Conservation (phyloP, 1,284 basidiomycete species). For the Ustilago tritici region DNA sequence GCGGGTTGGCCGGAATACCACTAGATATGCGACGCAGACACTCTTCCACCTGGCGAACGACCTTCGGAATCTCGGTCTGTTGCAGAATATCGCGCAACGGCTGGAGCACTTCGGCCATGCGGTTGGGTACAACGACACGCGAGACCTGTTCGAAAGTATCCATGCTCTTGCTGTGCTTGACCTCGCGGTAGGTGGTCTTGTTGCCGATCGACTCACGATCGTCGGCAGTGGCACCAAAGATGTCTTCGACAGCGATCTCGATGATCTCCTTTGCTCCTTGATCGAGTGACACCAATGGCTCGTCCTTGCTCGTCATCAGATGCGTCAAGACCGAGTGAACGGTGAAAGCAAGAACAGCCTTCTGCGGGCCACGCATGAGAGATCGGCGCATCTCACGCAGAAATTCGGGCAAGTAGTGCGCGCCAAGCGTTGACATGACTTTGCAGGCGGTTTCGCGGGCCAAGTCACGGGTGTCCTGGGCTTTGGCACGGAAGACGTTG, state of each 20-base stretch:
- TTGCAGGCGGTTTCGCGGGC: constrained; percentile 86
- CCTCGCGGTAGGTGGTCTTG: constrained; percentile 78
- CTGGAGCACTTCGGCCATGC: constrained; percentile 81
- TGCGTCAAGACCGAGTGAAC: constrained; percentile 85
- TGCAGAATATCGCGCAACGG: constrained; percentile 88
- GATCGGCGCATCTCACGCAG: constrained; percentile 85
- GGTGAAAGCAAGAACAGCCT: constrained; percentile 89
- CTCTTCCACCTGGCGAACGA: constrained; percentile 89
- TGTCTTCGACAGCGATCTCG: constrained; percentile 87
- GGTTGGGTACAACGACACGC: constrained; percentile 52
- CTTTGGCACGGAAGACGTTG: constrained; percentile 89
- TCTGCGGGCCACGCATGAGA: constrained; percentile 89
- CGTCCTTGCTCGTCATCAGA: constrained; percentile 64
- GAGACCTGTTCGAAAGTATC: constrained; percentile 68
- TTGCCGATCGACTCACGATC: constrained; percentile 90
- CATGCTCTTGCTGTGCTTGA: constrained; percentile 67
- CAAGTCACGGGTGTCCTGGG: constrained; percentile 92
- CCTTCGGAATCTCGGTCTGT: constrained; percentile 83
- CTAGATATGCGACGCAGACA: constrained; percentile 83
- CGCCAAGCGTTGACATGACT: constrained; percentile 82
- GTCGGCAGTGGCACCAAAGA: constrained; percentile 93
- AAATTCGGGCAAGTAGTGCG: constrained; percentile 79
- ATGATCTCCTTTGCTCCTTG: constrained; percentile 81
- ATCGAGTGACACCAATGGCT: constrained; percentile 75
- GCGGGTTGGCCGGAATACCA: constrained; percentile 85